Percentiles rank a stretch among this genome's conserved stretches.
phyloP scores from a whole-genome alignment of 345 rosid genomes.

The Rhodamnia argentea region DNA sequence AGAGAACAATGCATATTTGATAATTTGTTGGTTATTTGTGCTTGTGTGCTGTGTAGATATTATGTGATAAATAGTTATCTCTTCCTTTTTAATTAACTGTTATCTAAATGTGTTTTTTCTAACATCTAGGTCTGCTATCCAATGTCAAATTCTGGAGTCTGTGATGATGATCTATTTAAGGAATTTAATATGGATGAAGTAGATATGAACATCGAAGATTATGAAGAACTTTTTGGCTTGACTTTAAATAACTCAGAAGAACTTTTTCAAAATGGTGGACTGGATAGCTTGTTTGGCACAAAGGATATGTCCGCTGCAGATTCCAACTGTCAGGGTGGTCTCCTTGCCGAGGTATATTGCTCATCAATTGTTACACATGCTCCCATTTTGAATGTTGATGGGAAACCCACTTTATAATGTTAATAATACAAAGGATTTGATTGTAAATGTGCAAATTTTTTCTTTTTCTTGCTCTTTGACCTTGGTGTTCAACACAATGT shows the following conservation, averaged over 20 bases:
- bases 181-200: constrained; percentile 74
- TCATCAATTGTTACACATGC: background rate
- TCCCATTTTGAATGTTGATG: constrained; percentile 1
- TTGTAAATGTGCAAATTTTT: background rate
- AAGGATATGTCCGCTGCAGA: constrained; percentile 48
- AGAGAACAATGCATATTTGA: background rate
- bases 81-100: background rate
- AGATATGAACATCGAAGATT: constrained; percentile 77
- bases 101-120: background rate
- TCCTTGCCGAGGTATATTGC: constrained; percentile 46
- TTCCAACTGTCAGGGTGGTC: constrained; percentile 44
- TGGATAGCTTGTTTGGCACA: constrained; percentile 68
- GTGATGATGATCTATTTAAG: constrained; percentile 41
- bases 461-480: background rate
- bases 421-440: background rate
- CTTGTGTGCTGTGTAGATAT: background rate
- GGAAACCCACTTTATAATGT: background rate
- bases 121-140: background rate
- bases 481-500: background rate
- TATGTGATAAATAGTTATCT: background rate
- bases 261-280: constrained; percentile 74
- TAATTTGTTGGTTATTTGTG: background rate
- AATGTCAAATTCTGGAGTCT: constrained; percentile 21
- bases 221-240: constrained; percentile 92
- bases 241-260: constrained; percentile 70